Evolutionary conservation across 1,284 basidiomycete genomes (phyloP).

Genomic region (Ceratobasidium theobromae): DNA sequence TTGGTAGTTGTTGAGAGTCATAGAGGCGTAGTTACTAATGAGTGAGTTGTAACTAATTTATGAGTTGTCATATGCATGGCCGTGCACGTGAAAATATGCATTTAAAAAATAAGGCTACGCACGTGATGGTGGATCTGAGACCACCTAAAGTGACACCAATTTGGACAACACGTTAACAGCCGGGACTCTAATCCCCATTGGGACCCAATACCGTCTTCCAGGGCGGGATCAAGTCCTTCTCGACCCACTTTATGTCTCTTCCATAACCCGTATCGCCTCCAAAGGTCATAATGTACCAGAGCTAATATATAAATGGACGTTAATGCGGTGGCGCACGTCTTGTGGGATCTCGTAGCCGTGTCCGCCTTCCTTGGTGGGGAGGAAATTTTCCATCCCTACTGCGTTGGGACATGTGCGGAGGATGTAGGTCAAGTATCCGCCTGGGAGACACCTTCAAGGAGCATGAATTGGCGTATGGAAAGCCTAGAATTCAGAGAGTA

Average conservation of each 20-base stretch:
- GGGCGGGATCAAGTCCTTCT: not conserved
- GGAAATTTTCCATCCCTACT: not conserved
- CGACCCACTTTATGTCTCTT: constrained; percentile 1
- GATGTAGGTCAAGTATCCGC: constrained; percentile 20
- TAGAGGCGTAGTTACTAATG: too few species aligned
- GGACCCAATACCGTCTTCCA: constrained; percentile 16
- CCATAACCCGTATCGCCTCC: not conserved
- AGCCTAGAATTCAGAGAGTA: too few species aligned
- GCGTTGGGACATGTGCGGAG: not conserved
- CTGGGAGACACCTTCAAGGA: constrained; percentile 11
- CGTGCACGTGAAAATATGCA: too few species aligned
- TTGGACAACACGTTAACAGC: too few species aligned
- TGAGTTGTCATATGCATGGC: too few species aligned
- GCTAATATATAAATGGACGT: not conserved
- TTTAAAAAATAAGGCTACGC: too few species aligned
- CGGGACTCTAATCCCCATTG: too few species aligned
- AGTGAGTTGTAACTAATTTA: too few species aligned
- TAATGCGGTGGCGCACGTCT: not conserved
- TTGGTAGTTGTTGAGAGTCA: too few species aligned
- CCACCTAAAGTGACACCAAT: too few species aligned
- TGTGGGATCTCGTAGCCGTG: not conserved
- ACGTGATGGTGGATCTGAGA: too few species aligned
- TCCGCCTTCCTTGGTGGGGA: constrained; percentile 16
- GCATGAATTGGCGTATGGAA: too few species aligned
- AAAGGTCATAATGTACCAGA: constrained; percentile 2